Evolutionary conservation across 169 alveolate genomes (phyloP).

Genomic region (Plasmodium vivax): DNA sequence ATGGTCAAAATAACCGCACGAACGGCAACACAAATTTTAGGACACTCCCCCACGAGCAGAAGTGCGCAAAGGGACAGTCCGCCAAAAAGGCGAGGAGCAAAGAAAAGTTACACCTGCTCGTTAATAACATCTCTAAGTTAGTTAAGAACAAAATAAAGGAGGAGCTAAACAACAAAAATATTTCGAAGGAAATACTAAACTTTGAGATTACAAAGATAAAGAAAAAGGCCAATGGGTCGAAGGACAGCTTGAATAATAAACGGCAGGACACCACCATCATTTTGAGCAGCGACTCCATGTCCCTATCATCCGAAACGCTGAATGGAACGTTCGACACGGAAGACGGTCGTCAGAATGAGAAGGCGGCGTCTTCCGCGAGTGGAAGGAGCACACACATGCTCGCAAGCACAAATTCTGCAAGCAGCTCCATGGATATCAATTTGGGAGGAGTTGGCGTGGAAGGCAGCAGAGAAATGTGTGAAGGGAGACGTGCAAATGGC

Average conservation of each 20-base stretch:
- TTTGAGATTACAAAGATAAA: slow-evolving; percentile 69
- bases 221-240: slow-evolving; percentile 8
- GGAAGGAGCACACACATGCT: not conserved
- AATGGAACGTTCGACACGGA: slow-evolving; percentile 16
- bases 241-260: slow-evolving; percentile 19
- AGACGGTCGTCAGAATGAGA: not conserved
- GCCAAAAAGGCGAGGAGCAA: not conserved
- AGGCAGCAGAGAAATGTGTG: not conserved
- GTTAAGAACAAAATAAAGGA: slow-evolving; percentile 60
- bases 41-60: not conserved
- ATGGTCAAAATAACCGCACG: not conserved
- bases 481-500: not conserved
- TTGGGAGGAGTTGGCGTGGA: not conserved
- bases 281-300: slow-evolving; percentile 26
- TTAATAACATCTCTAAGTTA: slow-evolving; percentile 48
- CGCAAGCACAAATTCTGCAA: not conserved
- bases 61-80: not conserved
- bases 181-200: slow-evolving; percentile 60
- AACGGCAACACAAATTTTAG: not conserved
- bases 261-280: slow-evolving; percentile 53
- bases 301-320: slow-evolving; percentile 22
- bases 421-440: not conserved
- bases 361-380: not conserved
- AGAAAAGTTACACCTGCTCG: slow-evolving; percentile 21
- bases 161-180: slow-evolving; percentile 39